Evolutionary conservation across 768 basidiomycete genomes (phyloP), one percentile per base, ranked within the genome.

Genomic region (Psilocybe cyanescens): DNA sequence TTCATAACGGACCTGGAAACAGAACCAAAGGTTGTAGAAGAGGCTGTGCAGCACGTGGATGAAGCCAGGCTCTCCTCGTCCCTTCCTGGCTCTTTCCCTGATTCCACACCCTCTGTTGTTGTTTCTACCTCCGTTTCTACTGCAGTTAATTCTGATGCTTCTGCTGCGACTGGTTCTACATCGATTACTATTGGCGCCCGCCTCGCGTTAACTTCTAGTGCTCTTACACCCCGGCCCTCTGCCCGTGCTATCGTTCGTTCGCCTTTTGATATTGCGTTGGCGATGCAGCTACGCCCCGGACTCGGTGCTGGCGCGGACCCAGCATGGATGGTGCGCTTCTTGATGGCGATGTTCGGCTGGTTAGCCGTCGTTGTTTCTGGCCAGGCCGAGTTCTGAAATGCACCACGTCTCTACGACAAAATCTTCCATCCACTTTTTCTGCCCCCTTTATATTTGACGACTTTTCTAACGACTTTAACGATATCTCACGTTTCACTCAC

Each of bases 261-360:
- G 17, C 80, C 81, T 11, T 74, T 87, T 41, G 90, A 92, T 67
- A 80, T 90, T 49, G 90, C 88, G 16, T 82, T 92, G 5, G 89
- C 89, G 47, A 88, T 92, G 88, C 90, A 92, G 72, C 80, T 91
- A 51, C 82, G 89, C 31, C 89, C 89, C 4, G 89, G 90, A 1
- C 74, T 91, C 19, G 90, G 89, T 39, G 72, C 82, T 9, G 87
- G 89, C 44, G 86, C 89, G 9, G 90, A 92, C 67, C 81, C 89
- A 5, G 90, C 90, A 39, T 92, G 89, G 89, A 83, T 91, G 79
- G 88, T 92, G 52, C 77, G 90, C 61, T 92, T 90, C 70, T 72
- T 92, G 74, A 91, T 92, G 90, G 79, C 86, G 31, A 82, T 91
- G 73, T 91, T 89, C 71, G 90, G 90, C 24, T 92, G 90, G 90